Evolutionary conservation across 2,329 filamentous ascomycete species (phyloP).

Genomic region (Penicillium sp.): DNA sequence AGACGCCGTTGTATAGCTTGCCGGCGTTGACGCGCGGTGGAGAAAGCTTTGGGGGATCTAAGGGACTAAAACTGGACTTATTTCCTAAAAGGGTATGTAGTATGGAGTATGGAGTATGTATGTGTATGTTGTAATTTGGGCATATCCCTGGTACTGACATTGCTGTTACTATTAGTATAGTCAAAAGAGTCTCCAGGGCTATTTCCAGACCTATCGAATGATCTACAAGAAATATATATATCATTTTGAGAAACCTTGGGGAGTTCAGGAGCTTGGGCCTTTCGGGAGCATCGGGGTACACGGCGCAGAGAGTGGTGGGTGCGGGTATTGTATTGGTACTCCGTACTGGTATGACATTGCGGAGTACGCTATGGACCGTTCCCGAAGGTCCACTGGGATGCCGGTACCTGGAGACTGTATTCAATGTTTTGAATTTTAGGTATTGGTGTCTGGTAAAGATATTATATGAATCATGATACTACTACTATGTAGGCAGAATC

Average conservation of each 20-base stretch:
- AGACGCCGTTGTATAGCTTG: conserved; percentile 4
- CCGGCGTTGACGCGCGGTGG: conserved; percentile 5
- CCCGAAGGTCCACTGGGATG: conserved; percentile 17
- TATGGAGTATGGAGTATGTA: background rate
- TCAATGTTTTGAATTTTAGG: background rate
- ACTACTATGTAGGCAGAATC: background rate
- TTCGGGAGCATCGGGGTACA: conserved; percentile 6
- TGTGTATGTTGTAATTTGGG: background rate
- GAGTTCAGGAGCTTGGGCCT: conserved; percentile 8
- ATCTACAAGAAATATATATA: background rate
- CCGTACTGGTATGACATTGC: conserved; percentile 8
- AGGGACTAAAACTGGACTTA: background rate
- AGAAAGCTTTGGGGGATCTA: background rate
- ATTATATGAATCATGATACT: background rate
- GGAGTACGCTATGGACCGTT: conserved; percentile 16
- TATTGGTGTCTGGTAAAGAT: background rate
- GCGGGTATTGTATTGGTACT: background rate
- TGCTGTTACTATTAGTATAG: background rate
- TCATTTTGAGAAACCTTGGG: background rate
- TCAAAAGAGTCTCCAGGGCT: background rate
- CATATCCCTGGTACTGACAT: background rate
- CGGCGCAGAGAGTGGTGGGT: conserved; percentile 4
- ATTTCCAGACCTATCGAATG: conserved; percentile 8
- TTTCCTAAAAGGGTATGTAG: background rate
- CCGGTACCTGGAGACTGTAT: conserved; percentile 20